These are phyloP conservation scores for Alternaria angustiovoidea DNA, from an alignment of 2,329 filamentous ascomycete genomes.

Conservation along the genomic window DNA sequence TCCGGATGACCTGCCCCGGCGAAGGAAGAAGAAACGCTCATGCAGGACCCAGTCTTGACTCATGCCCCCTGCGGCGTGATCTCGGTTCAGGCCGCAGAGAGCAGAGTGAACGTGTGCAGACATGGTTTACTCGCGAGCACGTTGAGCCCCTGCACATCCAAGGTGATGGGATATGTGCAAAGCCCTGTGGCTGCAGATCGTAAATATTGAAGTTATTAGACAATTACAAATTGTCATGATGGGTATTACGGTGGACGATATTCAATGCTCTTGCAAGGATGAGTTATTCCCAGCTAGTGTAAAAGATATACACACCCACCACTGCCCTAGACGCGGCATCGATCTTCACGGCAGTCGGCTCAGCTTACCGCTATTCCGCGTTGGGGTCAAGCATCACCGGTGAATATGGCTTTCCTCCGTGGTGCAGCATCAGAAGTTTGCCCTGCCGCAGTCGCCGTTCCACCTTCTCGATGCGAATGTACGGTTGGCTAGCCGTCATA, in stretches of 20 bases:
- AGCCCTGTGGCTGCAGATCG: slow-evolving; percentile 14
- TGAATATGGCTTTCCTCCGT: slow-evolving; percentile 6
- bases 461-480: slow-evolving; percentile 18
- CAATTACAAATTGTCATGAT: slow-evolving; percentile 23
- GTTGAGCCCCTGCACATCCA: slow-evolving; percentile 2
- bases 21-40: slow-evolving; percentile 34
- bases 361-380: slow-evolving; percentile 42
- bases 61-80: slow-evolving; percentile 31
- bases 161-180: slow-evolving; percentile 1
- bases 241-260: slow-evolving; percentile 15
- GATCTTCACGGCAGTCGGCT: slow-evolving; percentile 34
- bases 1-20: slow-evolving; percentile 16
- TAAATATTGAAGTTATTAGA: slow-evolving; percentile 8
- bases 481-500: slow-evolving; percentile 7
- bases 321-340: slow-evolving; percentile 28
- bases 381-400: slow-evolving; percentile 29
- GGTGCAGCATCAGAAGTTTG: slow-evolving; percentile 12
- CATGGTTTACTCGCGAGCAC: background rate
- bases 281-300: slow-evolving; percentile 31
- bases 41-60: slow-evolving; percentile 28
- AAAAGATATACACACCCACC: slow-evolving; percentile 30
- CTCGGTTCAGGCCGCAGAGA: slow-evolving; percentile 30
- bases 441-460: slow-evolving; percentile 16
- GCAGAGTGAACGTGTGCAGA: slow-evolving; percentile 14
- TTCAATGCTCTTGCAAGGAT: slow-evolving; percentile 16